A percentile compares a stretch with the other conserved stretches of the same genome.
Conservation (phyloP, 495 filamentous ascomycete genomes). For the Neurospora pannonica region DNA sequence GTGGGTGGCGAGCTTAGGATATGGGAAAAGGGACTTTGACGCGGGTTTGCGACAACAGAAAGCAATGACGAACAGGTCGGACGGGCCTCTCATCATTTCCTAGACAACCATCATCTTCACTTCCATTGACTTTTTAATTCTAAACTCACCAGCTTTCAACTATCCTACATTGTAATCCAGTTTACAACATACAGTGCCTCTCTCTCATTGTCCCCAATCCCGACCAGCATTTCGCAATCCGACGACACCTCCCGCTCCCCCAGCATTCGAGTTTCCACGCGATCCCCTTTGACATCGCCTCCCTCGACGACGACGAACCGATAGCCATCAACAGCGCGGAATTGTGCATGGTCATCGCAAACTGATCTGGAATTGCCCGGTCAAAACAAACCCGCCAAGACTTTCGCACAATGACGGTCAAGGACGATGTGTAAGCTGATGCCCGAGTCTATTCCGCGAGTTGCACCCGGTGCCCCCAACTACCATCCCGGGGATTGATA, state of each 20-base stretch:
- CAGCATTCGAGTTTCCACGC: not conserved
- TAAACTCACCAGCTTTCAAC: not conserved
- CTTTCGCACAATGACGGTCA: slow-evolving; percentile 38
- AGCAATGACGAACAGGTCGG: not conserved
- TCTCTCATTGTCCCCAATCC: not conserved
- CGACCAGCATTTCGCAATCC: not conserved
- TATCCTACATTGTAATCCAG: not conserved
- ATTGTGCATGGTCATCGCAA: not conserved
- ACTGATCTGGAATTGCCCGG: not conserved
- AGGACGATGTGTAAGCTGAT: slow-evolving; percentile 39
- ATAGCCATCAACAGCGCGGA: not conserved
- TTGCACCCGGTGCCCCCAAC: not conserved
- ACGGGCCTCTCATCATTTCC: not conserved
- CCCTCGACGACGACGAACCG: not conserved
- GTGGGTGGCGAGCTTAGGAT: not conserved
- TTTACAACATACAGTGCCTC: too few relatives aligned
- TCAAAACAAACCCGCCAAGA: slow-evolving; percentile 8
- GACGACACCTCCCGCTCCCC: not conserved
- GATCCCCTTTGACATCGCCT: not conserved
- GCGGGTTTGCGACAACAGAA: not conserved
- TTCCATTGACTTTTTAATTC: not conserved
- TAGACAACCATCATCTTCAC: not conserved
- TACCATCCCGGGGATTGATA: not conserved
- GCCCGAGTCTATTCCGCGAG: not conserved
- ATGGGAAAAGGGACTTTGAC: not conserved